phyloP scores from a whole-genome alignment of 768 basidiomycete genomes.

The Tricholoma terreum region DNA sequence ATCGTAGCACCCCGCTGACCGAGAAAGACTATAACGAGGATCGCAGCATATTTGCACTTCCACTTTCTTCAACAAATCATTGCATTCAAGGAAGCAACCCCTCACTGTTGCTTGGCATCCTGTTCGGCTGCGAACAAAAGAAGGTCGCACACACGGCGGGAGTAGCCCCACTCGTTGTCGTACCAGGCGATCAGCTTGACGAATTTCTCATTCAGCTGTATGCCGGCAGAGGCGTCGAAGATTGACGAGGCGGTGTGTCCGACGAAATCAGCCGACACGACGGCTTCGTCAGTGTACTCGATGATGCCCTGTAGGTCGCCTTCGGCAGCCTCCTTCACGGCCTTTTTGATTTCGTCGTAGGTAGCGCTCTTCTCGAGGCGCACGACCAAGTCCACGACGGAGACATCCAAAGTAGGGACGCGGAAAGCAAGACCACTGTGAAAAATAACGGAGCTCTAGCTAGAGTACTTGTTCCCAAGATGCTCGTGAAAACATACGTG shows the following conservation, averaged over 20 bases:
- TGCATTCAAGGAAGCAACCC: neutral
- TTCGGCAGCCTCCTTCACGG: conserved; percentile 75
- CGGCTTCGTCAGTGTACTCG: conserved; percentile 89
- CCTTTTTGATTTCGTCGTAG: conserved; percentile 90
- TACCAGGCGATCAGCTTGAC: conserved; percentile 98
- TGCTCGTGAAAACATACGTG: conserved; percentile 53
- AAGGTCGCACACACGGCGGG: conserved; percentile 87
- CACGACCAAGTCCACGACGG: conserved; percentile 95
- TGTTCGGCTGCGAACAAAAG: conserved; percentile 75
- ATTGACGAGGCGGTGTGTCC: conserved; percentile 78
- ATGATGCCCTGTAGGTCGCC: conserved; percentile 70
- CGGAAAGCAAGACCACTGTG: conserved; percentile 91
- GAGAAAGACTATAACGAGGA: neutral
- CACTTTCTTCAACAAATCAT: neutral
- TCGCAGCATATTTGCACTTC: neutral
- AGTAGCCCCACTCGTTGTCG: conserved; percentile 96
- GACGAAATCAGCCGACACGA: conserved; percentile 94
- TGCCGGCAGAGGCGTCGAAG: conserved; percentile 94
- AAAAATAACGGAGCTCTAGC: neutral
- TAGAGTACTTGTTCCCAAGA: too few species aligned
- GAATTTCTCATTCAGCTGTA: conserved; percentile 87
- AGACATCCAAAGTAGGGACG: conserved; percentile 94
- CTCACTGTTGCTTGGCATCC: conserved; percentile 42
- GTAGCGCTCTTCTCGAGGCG: conserved; percentile 81
- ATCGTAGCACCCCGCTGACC: neutral